Evolutionary conservation across 768 basidiomycete genomes (phyloP).

Genomic region (Suillus decipiens): DNA sequence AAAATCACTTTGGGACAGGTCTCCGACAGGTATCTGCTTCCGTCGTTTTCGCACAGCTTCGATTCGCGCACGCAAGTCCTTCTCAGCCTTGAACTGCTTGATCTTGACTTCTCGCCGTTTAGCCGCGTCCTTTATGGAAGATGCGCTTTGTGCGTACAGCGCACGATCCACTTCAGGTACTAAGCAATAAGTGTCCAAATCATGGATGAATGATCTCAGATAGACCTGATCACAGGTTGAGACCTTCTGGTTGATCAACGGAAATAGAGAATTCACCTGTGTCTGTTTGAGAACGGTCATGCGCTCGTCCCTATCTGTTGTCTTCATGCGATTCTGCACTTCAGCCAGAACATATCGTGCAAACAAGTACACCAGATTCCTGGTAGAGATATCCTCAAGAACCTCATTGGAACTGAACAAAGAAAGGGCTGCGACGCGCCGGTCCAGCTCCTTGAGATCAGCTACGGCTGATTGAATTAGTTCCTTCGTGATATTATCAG

Average conservation of each 20-base stretch:
- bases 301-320: slow-evolving; percentile 59
- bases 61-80: slow-evolving; percentile 69
- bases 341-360: slow-evolving; percentile 72
- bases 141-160: slow-evolving; percentile 51
- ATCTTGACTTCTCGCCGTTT: slow-evolving; percentile 87
- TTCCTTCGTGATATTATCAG: slow-evolving; percentile 43
- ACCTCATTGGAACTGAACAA: slow-evolving; percentile 85
- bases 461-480: slow-evolving; percentile 54
- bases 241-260: background rate
- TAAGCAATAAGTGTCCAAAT: slow-evolving; percentile 66
- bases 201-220: slow-evolving; percentile 46
- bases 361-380: slow-evolving; percentile 72
- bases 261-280: slow-evolving; percentile 44
- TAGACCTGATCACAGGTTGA: slow-evolving; percentile 41
- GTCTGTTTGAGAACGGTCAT: slow-evolving; percentile 53
- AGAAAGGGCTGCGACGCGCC: slow-evolving; percentile 58
- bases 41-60: slow-evolving; percentile 61
- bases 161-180: slow-evolving; percentile 60
- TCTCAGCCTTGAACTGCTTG: slow-evolving; percentile 85
- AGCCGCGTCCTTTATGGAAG: slow-evolving; percentile 60
- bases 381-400: slow-evolving; percentile 79
- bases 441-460: slow-evolving; percentile 55
- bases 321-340: slow-evolving; percentile 58
- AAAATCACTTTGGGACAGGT: slow-evolving; percentile 49
- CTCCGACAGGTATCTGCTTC: slow-evolving; percentile 38